Conservation (phyloP, 148 eudicot species). For the Fagopyrum tataricum region DNA sequence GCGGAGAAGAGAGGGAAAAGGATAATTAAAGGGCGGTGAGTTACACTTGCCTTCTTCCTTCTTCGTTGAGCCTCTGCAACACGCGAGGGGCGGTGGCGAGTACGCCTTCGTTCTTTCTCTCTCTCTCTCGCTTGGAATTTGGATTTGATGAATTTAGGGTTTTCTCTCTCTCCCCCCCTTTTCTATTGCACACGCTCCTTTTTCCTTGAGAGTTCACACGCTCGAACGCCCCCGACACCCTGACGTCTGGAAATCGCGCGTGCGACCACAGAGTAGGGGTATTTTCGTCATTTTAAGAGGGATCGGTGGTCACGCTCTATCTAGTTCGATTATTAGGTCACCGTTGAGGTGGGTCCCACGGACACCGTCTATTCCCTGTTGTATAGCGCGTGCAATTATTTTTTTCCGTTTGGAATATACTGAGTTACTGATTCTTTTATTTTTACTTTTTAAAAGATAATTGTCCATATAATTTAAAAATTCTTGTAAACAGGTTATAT, state of each 20-base stretch:
- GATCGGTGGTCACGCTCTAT: conserved; percentile 11
- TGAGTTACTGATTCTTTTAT: neutral
- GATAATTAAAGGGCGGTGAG: neutral
- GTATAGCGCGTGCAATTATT: conserved; percentile 1
- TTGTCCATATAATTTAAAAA: no score
- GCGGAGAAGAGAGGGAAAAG: neutral
- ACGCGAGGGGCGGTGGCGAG: conserved; percentile 59
- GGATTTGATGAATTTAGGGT: conserved; percentile 23
- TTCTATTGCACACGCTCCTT: conserved; percentile 19
- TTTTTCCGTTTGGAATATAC: neutral
- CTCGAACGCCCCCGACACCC: conserved; percentile 5
- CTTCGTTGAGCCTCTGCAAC: conserved; percentile 23
- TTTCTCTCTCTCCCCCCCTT: conserved; percentile 9
- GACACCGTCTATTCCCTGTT: neutral
- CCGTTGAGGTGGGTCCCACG: conserved; percentile 9
- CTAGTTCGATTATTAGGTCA: conserved; percentile 3
- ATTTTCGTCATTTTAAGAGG: neutral
- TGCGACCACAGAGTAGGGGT: neutral
- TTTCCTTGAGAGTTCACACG: conserved; percentile 15
- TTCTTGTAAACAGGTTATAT: no score
- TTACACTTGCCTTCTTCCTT: conserved; percentile 6
- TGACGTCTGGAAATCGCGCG: conserved; percentile 11
- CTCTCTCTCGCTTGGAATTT: conserved; percentile 1
- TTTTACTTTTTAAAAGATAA: no score
- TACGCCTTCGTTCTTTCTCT: conserved; percentile 11